Percentiles rank a stretch among this genome's conserved stretches.
These are phyloP conservation scores for Pythium rishiriense DNA, from an alignment of 352 stramenopile genomes.

Conservation along the genomic window DNA sequence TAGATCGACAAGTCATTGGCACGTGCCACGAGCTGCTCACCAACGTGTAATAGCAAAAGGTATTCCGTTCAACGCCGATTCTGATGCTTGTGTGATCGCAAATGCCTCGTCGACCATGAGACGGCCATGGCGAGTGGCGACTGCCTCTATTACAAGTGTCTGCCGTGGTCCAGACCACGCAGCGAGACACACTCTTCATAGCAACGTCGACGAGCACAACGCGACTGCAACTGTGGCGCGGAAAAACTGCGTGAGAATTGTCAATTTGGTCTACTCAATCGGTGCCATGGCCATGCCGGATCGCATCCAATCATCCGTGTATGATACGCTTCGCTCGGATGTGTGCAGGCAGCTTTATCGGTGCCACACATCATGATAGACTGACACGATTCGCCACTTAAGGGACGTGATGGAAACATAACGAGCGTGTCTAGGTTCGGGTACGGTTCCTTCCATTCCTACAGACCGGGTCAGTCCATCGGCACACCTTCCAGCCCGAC, in stretches of 20 bases:
- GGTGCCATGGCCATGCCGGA: conserved; percentile 6
- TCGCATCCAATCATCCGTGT: conserved; percentile 6
- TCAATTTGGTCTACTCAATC: neutral
- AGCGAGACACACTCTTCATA: conserved; percentile 6
- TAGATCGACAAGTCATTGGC: conserved; percentile 2
- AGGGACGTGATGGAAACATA: too few relatives aligned
- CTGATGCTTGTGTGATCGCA: neutral
- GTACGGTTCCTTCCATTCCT: too few relatives aligned
- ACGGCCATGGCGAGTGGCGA: neutral
- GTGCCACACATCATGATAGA: too few relatives aligned
- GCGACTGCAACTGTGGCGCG: neutral
- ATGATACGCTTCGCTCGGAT: too few relatives aligned
- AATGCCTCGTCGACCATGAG: neutral
- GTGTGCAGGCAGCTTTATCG: too few relatives aligned
- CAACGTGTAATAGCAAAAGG: neutral
- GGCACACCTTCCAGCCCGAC: too few relatives aligned
- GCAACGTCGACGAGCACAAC: neutral
- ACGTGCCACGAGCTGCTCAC: conserved; percentile 1
- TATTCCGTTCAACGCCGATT: neutral
- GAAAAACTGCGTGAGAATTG: conserved; percentile 4
- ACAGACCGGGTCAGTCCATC: too few relatives aligned
- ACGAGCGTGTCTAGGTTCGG: too few relatives aligned
- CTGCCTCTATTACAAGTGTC: conserved; percentile 17
- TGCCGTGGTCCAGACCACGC: neutral
- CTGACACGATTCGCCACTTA: too few relatives aligned